Base-by-base conservation (phyloP, 768 basidiomycete species). In the Leccinum arenicola region DNA sequence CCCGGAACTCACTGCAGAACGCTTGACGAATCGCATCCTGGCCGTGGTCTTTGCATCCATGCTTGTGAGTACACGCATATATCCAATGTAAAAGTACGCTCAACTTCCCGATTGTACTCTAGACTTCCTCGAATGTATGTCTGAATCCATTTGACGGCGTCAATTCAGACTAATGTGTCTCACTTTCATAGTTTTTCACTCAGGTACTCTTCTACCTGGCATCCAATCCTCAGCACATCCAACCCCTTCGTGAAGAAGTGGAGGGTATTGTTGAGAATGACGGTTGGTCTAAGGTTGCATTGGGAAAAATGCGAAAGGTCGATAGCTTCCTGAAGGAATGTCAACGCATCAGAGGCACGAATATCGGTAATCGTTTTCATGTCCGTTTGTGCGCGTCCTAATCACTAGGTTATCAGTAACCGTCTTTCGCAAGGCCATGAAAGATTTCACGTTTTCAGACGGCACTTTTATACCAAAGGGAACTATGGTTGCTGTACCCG, bases 401-500 rank as follows among this genome's bases (percentile, higher is more conserved):
- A 10, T 10, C 6, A n/a, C 29, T 8, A 31, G 10, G 2, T 31
- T 3, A 17, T 31, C 6, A 50, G 29, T 50, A 6, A 50, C 50
- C 29, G 6, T 50, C 29, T 17, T 29, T 19, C 50, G 78, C 31
- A 71, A 65, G 52, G 73, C 73, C 0, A 29, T 71, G 36, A 71
- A 69, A 35, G 66, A 73, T 50, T 64, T 70, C 61, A 74, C 73
- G 3, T 70, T 79, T 59, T 77, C 73, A 0, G 75, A 79, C 53
- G 77, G 77, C 1, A 76, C 76, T 1, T 58, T 72, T n/a, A 48
- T 76, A 33, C 78, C 77, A 0, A 64, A 70, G 23, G 78, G 74
- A 21, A 68, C 70, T 5, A 52, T 53, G 10, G 15, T 78, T 7
- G 48, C 65, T 1, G 63, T 63, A 2, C 55, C 74, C 0, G 25